phyloP scores from a whole-genome alignment of 306 rosid species.

The Prunus fruticosa region DNA sequence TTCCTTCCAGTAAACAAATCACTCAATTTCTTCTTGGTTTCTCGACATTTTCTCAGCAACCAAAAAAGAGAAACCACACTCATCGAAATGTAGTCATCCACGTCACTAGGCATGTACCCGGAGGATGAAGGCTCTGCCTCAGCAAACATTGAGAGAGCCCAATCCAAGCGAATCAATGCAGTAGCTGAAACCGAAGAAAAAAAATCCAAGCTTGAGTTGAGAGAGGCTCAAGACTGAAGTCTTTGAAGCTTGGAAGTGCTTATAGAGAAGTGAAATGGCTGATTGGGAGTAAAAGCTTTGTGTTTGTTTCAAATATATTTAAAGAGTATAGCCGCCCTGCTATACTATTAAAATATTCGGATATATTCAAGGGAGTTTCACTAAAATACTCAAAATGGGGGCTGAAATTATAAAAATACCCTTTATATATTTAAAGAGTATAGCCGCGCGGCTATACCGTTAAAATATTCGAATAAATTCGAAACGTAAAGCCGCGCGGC shows the following conservation, averaged over 20 bases:
- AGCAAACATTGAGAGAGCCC: slow-evolving; percentile 39
- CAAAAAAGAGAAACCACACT: slow-evolving; percentile 3
- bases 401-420: too few relatives aligned
- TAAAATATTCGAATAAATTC: too few relatives aligned
- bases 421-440: accelerated
- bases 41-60: slow-evolving; percentile 18
- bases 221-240: not conserved
- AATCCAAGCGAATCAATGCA: not conserved
- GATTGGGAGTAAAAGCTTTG: slow-evolving; percentile 29
- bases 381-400: too few relatives aligned
- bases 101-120: slow-evolving; percentile 38
- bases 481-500: too few relatives aligned
- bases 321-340: too few relatives aligned
- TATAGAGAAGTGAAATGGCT: slow-evolving; percentile 1
- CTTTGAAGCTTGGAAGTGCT: not conserved
- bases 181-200: not conserved
- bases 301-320: slow-evolving; percentile 35
- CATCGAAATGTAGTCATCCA: slow-evolving; percentile 74
- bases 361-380: too few relatives aligned
- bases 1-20: not conserved
- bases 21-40: not conserved
- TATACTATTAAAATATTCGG: too few relatives aligned
- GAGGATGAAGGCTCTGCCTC: slow-evolving; percentile 21
- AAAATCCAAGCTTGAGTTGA: not conserved
- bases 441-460: too few relatives aligned